phyloP scores from a whole-genome alignment of 2,329 filamentous ascomycete species.

The Hypoxylon sp. region DNA sequence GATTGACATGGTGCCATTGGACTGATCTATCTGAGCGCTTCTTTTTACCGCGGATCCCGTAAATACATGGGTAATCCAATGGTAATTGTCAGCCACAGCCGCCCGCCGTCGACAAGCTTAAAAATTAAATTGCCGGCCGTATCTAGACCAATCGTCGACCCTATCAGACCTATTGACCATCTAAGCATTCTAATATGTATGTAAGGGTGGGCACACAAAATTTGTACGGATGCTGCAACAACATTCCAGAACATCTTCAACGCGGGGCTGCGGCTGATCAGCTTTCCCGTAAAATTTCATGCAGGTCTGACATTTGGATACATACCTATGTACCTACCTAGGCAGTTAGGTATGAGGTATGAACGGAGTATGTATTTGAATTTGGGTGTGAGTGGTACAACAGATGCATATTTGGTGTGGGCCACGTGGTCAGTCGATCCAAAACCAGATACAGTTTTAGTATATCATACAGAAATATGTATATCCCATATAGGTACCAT shows the following conservation, averaged over 20 bases:
- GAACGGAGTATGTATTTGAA: slow-evolving; percentile 1
- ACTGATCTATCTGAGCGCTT: slow-evolving; percentile 14
- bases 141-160: slow-evolving; percentile 32
- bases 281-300: slow-evolving; percentile 7
- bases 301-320: slow-evolving; percentile 13
- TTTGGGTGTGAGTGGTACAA: slow-evolving; percentile 24
- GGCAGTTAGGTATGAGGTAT: background rate
- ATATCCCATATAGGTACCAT: slow-evolving; percentile 3
- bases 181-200: background rate
- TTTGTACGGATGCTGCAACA: slow-evolving; percentile 5
- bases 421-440: slow-evolving; percentile 39
- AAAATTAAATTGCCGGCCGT: slow-evolving; percentile 27
- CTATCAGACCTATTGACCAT: background rate
- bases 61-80: slow-evolving; percentile 13
- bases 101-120: slow-evolving; percentile 31
- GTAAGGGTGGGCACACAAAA: background rate
- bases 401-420: slow-evolving; percentile 25
- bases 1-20: slow-evolving; percentile 9
- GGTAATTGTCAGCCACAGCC: slow-evolving; percentile 31
- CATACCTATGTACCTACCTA: no score
- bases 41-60: slow-evolving; percentile 12
- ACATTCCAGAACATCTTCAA: slow-evolving; percentile 3
- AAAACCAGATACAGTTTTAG: slow-evolving; percentile 13
- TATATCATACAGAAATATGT: no score
- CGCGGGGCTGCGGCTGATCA: slow-evolving; percentile 32